Evolutionary conservation across 2,329 filamentous ascomycete species (phyloP), one percentile per base, ranked within the genome.

Genomic region (Pezicula rhizophila): DNA sequence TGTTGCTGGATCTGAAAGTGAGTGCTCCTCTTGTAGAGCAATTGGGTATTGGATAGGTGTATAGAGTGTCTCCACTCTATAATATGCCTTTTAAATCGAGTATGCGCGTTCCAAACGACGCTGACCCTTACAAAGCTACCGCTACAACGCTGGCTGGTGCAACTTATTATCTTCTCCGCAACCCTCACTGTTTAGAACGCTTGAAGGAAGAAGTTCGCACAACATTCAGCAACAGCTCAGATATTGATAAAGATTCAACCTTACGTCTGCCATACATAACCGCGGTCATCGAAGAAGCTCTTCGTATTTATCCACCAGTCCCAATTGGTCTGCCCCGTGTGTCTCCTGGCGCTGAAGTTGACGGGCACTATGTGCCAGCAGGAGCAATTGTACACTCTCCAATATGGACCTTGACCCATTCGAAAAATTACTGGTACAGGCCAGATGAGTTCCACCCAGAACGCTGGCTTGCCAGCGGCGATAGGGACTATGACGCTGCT

Each of bases 371-470:
- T 39, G 41, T 50, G 7, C 48, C 48, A 10, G 45, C 26, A 14
- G 25, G 25, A 45, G 17, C 41, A 38, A 2, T 41, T 42, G 15
- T 23, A 28, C 26, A 48, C 38, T 25, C 44, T 35, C 20, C 46
- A 14, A 37, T 17, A 14, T 37, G 34, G 34, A 17, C 17, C 34
- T 17, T 37, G 5, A 37, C 11, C 14, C 34, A 42, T 25, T 11
- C 15, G 10, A 28, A 43, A 12, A 18, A 25, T 7, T 11, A 37
- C 20, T 50, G 43, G 43, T 17, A 34, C 28, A 20, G 41, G 8
- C 43, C 46, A 12, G 40, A 39, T 8, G 37, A 38, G 10, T 51
- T 51, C 26, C 23, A 41, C 14, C 49, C 49, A 12, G 49, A 51
- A 31, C 45, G 49, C 5, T 51, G 42, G 18, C 28, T 48, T 10